Conservation (phyloP, 163 green algal species). For the Chlamydomonas reinhardtii region DNA sequence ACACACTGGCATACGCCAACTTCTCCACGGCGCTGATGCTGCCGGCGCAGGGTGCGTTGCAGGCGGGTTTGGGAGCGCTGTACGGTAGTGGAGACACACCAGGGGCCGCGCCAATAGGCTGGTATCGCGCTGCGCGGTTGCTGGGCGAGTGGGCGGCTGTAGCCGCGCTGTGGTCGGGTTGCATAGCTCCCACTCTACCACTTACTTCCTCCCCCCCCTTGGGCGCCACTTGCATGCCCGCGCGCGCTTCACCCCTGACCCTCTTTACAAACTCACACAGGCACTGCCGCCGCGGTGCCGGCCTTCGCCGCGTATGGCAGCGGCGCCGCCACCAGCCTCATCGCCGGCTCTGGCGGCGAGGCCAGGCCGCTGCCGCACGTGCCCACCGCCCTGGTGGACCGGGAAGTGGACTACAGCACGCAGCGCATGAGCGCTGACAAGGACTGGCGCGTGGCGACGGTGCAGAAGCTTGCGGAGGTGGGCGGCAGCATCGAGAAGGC, state of each 20-base stretch:
- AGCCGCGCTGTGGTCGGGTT: no score
- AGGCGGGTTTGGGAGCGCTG: no score
- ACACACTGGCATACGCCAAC: conserved; percentile 92
- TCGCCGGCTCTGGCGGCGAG: background rate
- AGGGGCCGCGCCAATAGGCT: no score
- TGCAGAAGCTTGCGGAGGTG: conserved; percentile 15
- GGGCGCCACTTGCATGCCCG: no score
- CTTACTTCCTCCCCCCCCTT: no score
- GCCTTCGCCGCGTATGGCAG: conserved; percentile 18
- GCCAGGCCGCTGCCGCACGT: background rate
- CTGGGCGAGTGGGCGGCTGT: no score
- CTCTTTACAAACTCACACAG: no score
- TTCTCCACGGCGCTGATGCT: conserved; percentile 86
- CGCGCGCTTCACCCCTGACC: no score
- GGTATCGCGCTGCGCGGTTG: no score
- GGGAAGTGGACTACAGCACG: conserved; percentile 87
- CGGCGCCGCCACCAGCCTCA: background rate
- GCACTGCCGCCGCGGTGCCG: background rate
- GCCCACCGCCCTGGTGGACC: conserved; percentile 39
- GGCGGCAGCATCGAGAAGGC: conserved; percentile 71
- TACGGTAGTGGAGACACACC: no score
- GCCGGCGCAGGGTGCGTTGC: background rate
- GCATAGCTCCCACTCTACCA: no score
- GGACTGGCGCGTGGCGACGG: conserved; percentile 52
- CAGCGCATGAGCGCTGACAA: conserved; percentile 73